Percentiles rank a stretch among this genome's conserved stretches.
Evolutionary conservation across 805 yeast genomes (phyloP).

Genomic region (Zygotorulaspora sp.): DNA sequence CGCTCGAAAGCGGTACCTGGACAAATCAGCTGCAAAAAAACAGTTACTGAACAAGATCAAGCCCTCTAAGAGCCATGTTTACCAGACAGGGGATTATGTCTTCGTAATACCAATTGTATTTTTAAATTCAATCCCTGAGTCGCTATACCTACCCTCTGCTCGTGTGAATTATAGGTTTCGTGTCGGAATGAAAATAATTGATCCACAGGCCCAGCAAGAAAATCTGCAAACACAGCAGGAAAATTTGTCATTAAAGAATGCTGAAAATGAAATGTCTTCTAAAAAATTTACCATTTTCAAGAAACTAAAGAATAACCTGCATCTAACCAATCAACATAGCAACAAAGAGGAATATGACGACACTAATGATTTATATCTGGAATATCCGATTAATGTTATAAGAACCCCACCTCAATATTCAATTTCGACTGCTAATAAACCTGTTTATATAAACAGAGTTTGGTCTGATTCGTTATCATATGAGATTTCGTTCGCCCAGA

Average conservation of each 20-base stretch:
- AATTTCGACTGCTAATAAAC: constrained; percentile 50
- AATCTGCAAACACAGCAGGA: constrained; percentile 5
- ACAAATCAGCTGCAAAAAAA: constrained; percentile 16
- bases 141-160: constrained; percentile 36
- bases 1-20: constrained; percentile 17
- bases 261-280: constrained; percentile 15
- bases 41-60: constrained; percentile 11
- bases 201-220: constrained; percentile 2
- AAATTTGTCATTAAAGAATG: constrained; percentile 4
- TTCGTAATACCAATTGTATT: constrained; percentile 60
- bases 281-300: constrained; percentile 19
- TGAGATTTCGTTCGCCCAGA: constrained; percentile 65
- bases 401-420: constrained; percentile 41
- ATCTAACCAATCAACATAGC: constrained; percentile 11
- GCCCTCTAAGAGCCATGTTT: constrained; percentile 8
- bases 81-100: constrained; percentile 64
- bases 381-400: constrained; percentile 34
- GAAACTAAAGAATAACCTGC: constrained; percentile 28
- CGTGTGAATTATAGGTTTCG: constrained; percentile 23
- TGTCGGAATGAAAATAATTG: constrained; percentile 16
- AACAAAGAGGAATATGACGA: constrained; percentile 6
- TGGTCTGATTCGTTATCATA: constrained; percentile 72
- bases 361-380: constrained; percentile 24
- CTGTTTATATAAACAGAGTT: constrained; percentile 67
- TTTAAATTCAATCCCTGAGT: constrained; percentile 59